A percentile compares a stretch with the other conserved stretches of the same genome.
Conservation (phyloP, 2,329 filamentous ascomycete genomes). For the Xylariomycetidae sp. region DNA sequence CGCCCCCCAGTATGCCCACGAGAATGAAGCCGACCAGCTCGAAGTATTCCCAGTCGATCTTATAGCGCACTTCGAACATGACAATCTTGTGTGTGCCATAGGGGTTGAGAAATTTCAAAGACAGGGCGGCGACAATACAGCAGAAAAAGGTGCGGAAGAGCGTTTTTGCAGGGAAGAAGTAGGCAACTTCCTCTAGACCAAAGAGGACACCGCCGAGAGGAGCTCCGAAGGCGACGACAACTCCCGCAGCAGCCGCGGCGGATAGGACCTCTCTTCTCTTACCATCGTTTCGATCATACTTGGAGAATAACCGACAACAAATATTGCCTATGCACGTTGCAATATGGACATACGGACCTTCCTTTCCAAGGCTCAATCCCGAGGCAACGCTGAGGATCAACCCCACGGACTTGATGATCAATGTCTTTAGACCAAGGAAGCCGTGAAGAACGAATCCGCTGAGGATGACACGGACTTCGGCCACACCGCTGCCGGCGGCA, state of each 20-base stretch:
- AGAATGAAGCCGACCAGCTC: constrained; percentile 81
- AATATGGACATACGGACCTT: constrained; percentile 95
- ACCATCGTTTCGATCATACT: constrained; percentile 91
- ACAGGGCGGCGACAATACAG: constrained; percentile 87
- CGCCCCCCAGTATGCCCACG: constrained; percentile 81
- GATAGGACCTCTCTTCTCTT: constrained; percentile 94
- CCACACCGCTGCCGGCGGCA: constrained; percentile 91
- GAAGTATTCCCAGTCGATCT: constrained; percentile 89
- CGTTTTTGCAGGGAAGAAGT: constrained; percentile 97
- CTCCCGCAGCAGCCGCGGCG: constrained; percentile 84
- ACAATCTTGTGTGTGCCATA: constrained; percentile 97
- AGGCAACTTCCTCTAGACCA: constrained; percentile 89
- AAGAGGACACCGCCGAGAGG: constrained; percentile 86
- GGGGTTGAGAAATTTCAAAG: constrained; percentile 90
- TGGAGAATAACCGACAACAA: constrained; percentile 84
- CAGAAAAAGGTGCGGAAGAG: constrained; percentile 98
- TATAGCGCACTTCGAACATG: constrained; percentile 88
- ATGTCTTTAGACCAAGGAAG: constrained; percentile 82
- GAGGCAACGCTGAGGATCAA: constrained; percentile 87
- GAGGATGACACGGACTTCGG: constrained; percentile 96
- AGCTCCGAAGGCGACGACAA: constrained; percentile 91
- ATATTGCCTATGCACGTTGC: constrained; percentile 95
- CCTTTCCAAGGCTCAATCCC: constrained; percentile 89
- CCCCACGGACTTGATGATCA: constrained; percentile 78
- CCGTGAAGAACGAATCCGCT: constrained; percentile 96